Evolutionary conservation across 2,329 filamentous ascomycete genomes (phyloP), one percentile per base, ranked within the genome.

Genomic region (Tolypocladium tropicale): DNA sequence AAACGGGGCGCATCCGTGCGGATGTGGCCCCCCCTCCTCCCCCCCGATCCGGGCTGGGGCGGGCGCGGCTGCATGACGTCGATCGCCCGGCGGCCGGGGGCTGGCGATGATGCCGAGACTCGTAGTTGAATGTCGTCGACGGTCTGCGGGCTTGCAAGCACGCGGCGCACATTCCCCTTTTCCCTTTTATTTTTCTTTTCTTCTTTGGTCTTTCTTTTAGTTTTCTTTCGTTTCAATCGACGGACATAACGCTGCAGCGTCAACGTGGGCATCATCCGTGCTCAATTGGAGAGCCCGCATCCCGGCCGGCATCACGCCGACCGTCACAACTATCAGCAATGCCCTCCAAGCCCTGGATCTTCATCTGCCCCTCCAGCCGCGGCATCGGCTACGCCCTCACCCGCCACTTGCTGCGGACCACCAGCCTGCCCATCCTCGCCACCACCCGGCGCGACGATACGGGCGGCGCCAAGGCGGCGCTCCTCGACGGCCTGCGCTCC

Each of bases 331-430:
- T 1, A 43, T 4, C 9, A 3, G 12, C 21, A 11, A 76, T 77
- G 72, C 76, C 76, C 39, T 72, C 72, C n/a, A 68, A 68, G 37
- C 78, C 78, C 23, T 80, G 78, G 78, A 74, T 78, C 60, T 67
- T 80, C 59, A 60, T 79, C 58, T 75, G 70, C 46, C 76, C 78
- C 0, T 73, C 77, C 21, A 76, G 69, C 62, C 70, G 78, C 30
- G 78, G 78, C 60, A 76, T 80, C 50, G 77, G 77, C 52, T 67
- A 75, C 59, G 72, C 76, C 46, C 70, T 83, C 14, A 75, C 76
- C 12, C 72, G 77, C 0, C 74, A 77, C 57, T 72, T 80, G 30
- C 74, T 79, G 14, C 74, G 69, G 9, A 73, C 70, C 5, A 80
- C 77, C 2, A 71, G 69, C 6, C 61, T 77, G 5, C 79, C 79